Percentiles rank a stretch among this genome's conserved stretches.
Conservation (phyloP, 106 monocot species). For the Allium sativum region DNA sequence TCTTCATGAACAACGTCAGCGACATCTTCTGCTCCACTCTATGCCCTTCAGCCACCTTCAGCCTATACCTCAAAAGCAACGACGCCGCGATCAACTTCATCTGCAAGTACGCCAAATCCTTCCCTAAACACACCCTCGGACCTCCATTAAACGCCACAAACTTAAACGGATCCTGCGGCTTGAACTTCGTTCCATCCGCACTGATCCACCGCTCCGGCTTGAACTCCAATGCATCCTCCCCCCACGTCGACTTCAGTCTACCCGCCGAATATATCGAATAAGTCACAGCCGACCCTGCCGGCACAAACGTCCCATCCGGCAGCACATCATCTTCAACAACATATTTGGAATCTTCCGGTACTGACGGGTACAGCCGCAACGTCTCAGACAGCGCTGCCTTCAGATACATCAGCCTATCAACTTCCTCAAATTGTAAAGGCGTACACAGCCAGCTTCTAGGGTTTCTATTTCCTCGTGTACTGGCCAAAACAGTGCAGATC, state of each 20-base stretch:
- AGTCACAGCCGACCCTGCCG: constrained; percentile 40
- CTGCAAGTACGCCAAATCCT: constrained; percentile 79
- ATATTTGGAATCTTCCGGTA: constrained; percentile 46
- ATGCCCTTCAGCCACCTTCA: constrained; percentile 49
- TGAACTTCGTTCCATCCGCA: constrained; percentile 23
- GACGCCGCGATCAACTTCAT: constrained; percentile 77
- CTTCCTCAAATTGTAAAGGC: constrained; percentile 46
- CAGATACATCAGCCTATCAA: constrained; percentile 37
- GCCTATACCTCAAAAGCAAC: constrained; percentile 50
- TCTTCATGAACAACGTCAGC: constrained; percentile 84
- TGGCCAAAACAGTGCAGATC: constrained; percentile 23
- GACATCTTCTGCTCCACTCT: constrained; percentile 85
- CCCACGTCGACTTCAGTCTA: constrained; percentile 72
- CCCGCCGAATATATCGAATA: constrained; percentile 65
- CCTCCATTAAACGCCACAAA: constrained; percentile 64
- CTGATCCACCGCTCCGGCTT: constrained; percentile 54
- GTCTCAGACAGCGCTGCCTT: constrained; percentile 57
- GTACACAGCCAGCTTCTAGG: constrained; percentile 20
- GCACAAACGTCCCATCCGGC: constrained; percentile 84
- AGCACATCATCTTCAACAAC: constrained; percentile 42
- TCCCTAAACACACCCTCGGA: constrained; percentile 47
- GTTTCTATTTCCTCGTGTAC: constrained; percentile 16
- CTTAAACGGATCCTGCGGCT: constrained; percentile 23
- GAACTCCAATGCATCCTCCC: constrained; percentile 64
- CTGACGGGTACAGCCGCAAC: constrained; percentile 57